phyloP scores from a whole-genome alignment of 2,329 filamentous ascomycete species.

The Phialophora chinensis region DNA sequence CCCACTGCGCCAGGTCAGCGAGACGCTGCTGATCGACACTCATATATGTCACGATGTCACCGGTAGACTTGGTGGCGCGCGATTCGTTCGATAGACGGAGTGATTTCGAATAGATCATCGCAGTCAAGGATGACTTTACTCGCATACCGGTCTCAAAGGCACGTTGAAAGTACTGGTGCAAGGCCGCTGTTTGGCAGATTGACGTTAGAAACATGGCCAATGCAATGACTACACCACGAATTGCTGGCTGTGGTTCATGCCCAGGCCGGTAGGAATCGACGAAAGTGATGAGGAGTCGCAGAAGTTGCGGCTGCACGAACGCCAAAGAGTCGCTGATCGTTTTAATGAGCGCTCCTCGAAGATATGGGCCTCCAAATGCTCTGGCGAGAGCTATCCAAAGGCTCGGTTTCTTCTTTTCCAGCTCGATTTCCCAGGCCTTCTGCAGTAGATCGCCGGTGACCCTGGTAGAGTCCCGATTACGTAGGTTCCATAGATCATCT shows the following conservation, averaged over 20 bases:
- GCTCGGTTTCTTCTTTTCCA: constrained; percentile 75
- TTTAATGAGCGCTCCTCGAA: constrained; percentile 84
- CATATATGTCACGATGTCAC: constrained; percentile 99
- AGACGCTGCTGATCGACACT: constrained; percentile 95
- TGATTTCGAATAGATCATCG: constrained; percentile 91
- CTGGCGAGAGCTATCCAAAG: constrained; percentile 85
- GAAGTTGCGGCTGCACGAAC: constrained; percentile 88
- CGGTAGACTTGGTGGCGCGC: constrained; percentile 83
- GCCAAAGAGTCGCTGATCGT: constrained; percentile 82
- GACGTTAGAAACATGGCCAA: constrained; percentile 91
- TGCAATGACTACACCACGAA: constrained; percentile 85
- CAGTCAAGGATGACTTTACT: constrained; percentile 87
- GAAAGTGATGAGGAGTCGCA: constrained; percentile 82
- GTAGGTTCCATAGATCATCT: constrained; percentile 92
- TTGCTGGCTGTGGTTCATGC: constrained; percentile 72
- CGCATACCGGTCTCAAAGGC: constrained; percentile 96
- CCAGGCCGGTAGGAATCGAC: constrained; percentile 74
- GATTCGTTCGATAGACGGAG: constrained; percentile 92
- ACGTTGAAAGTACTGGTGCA: constrained; percentile 97
- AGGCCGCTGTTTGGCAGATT: constrained; percentile 81
- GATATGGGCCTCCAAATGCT: constrained; percentile 84
- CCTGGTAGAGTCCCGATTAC: constrained; percentile 78
- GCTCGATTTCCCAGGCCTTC: constrained; percentile 75
- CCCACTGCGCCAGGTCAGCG: constrained; percentile 93
- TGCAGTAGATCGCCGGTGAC: constrained; percentile 73